Evolutionary conservation across 2,329 filamentous ascomycete species (phyloP).

Genomic region (Bipolaris sorokiniana): DNA sequence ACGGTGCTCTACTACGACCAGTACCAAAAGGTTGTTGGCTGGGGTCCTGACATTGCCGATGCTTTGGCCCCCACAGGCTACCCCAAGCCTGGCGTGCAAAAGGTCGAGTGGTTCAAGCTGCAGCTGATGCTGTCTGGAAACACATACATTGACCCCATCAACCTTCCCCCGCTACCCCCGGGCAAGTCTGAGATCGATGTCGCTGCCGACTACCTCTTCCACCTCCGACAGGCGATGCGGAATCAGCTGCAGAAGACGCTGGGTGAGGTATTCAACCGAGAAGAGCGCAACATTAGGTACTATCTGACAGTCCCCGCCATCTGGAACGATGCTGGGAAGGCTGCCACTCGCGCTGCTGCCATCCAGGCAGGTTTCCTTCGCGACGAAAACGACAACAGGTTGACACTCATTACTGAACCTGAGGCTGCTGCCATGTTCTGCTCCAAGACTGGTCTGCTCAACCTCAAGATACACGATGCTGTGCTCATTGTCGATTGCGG

Average conservation of each 20-base stretch:
- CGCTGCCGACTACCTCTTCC: constrained; percentile 98
- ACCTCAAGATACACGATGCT: constrained; percentile 98
- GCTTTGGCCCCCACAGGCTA: constrained; percentile 96
- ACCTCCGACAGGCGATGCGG: constrained; percentile 95
- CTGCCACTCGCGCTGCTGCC: constrained; percentile 90
- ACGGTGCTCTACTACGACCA: constrained; percentile 99
- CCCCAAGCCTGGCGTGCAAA: constrained; percentile 96
- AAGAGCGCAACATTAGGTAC: constrained; percentile 97
- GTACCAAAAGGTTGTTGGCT: constrained; percentile 99
- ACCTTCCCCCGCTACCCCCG: constrained; percentile 93
- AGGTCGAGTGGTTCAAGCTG: constrained; percentile 99
- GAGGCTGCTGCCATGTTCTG: constrained; percentile 98
- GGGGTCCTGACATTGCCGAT: constrained; percentile 97
- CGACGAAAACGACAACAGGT: constrained; percentile 95
- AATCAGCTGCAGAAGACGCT: constrained; percentile 94
- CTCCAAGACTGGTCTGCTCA: constrained; percentile 92
- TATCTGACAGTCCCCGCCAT: constrained; percentile 99
- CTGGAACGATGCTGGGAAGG: constrained; percentile 99
- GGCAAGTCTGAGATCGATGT: constrained; percentile 99
- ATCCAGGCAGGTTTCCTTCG: constrained; percentile 96
- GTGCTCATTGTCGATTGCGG: constrained; percentile 97
- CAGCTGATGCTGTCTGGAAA: constrained; percentile 98
- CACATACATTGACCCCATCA: constrained; percentile 99
- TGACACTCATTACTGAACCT: constrained; percentile 94
- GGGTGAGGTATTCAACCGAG: constrained; percentile 95